Evolutionary conservation across 208 protist genomes (phyloP).

Genomic region (Trypanosoma cruzi): DNA sequence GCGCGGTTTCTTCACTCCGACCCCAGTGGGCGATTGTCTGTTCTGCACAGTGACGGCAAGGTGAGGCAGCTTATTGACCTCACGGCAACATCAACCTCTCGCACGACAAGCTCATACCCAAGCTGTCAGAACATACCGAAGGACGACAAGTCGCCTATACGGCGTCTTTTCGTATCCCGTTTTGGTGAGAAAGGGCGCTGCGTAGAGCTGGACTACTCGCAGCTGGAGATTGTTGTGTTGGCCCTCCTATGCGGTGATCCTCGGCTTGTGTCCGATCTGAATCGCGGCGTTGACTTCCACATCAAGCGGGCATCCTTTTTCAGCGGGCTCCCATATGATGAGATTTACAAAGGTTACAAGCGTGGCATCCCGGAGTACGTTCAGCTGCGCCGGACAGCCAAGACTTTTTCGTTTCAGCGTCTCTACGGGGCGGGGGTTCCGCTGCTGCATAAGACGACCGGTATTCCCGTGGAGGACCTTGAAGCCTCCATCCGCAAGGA

Average conservation of each 20-base stretch:
- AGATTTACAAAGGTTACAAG: slow-evolving; percentile 76
- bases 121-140: slow-evolving; percentile 95
- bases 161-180: slow-evolving; percentile 92
- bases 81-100: slow-evolving; percentile 76
- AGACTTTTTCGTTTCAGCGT: slow-evolving; percentile 92
- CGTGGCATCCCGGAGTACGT: slow-evolving; percentile 62
- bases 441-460: slow-evolving; percentile 87
- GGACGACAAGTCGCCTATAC: slow-evolving; percentile 87
- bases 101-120: slow-evolving; percentile 49
- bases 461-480: slow-evolving; percentile 73
- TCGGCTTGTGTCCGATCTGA: slow-evolving; percentile 64
- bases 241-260: slow-evolving; percentile 75
- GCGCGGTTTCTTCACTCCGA: slow-evolving; percentile 54
- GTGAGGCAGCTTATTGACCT: slow-evolving; percentile 87
- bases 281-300: slow-evolving; percentile 86
- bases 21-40: slow-evolving; percentile 39
- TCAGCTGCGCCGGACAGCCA: slow-evolving; percentile 81
- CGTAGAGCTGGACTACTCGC: slow-evolving; percentile 94
- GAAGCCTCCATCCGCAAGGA: slow-evolving; percentile 68
- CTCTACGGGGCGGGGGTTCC: slow-evolving; percentile 85
- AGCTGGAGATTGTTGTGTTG: slow-evolving; percentile 92
- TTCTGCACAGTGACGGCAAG: slow-evolving; percentile 62
- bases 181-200: slow-evolving; percentile 89
- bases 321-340: slow-evolving; percentile 79
- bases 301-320: slow-evolving; percentile 87